Conservation (phyloP, 2,329 filamentous ascomycete genomes). For the Claviceps monticola region DNA sequence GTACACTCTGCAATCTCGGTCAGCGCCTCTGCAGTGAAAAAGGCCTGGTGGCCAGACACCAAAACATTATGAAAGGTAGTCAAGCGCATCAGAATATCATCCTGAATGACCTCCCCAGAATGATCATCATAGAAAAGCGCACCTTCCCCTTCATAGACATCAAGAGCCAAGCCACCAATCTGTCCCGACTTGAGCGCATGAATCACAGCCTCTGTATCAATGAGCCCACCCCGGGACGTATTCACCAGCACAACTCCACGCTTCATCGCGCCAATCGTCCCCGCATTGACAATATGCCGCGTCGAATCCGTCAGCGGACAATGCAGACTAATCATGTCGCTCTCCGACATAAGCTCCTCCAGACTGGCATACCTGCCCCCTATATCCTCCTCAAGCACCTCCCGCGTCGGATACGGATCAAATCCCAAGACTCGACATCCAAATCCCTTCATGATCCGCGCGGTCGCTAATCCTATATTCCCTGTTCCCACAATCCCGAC, state of each 20-base stretch:
- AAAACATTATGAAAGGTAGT: constrained; percentile 57
- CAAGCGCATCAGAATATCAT: constrained; percentile 51
- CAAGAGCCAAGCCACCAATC: constrained; percentile 48
- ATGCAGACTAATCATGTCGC: constrained; percentile 51
- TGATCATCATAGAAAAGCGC: constrained; percentile 52
- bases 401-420: constrained; percentile 39
- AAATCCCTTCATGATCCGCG: constrained; percentile 49
- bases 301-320: constrained; percentile 50
- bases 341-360: constrained; percentile 36
- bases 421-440: constrained; percentile 48
- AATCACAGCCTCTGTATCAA: constrained; percentile 47
- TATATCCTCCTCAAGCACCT: constrained; percentile 26
- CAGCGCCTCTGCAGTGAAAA: constrained; percentile 54
- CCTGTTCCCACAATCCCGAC: constrained; percentile 54
- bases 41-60: constrained; percentile 54
- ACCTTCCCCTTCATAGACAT: constrained; percentile 56
- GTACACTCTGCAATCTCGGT: constrained; percentile 49
- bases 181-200: constrained; percentile 44
- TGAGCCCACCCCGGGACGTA: constrained; percentile 51
- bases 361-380: constrained; percentile 44
- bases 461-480: constrained; percentile 48
- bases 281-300: constrained; percentile 43
- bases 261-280: constrained; percentile 42
- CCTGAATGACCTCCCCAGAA: constrained; percentile 49
- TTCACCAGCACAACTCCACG: constrained; percentile 48